Base-by-base conservation (phyloP, 768 basidiomycete species). In the Tricholoma terreum region DNA sequence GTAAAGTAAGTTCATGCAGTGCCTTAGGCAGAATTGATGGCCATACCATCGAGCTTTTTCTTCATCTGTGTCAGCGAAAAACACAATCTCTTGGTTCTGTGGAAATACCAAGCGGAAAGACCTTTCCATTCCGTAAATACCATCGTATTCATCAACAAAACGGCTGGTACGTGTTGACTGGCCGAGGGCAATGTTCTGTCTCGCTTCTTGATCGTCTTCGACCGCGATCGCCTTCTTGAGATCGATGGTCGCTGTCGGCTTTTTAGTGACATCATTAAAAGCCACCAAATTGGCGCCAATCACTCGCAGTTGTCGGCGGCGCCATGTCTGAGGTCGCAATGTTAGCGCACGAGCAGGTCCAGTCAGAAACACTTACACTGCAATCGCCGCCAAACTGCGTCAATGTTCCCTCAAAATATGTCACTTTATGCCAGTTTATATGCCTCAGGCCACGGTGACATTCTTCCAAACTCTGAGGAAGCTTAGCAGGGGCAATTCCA, bases 371-470 rank as follows among this genome's bases (percentile, higher is more conserved):
- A 77, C 91, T 68, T 72, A 97, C 95, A 59, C 76, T 80, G 69
- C 94, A 97, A 68, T 96, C 96, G 9, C 95, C 96, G 14, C 96
- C 96, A 60, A 80, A 84, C 76, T 98, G 96, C 12, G 96, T 98
- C 61, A 98, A 72, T 0, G 85, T 87, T 24, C 96, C 94, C 71
- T 97, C 90, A 72, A 91, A 92, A 72, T 96, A 95, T 19, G 93
- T 92, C 61, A 89, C 83, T 75, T 95, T 94, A 67, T 96, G 94
- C 94, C 94, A 97, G 35, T 89, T 87, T 55, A 93, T 86, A 65
- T 95, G 89, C 58, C 92, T 78, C 61, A 98, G 75, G 1, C 96
- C 95, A 12, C 91, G 84, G 63, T 88, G 81, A 64, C 92, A 95
- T 66, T 98, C 96, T 54, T 98, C 95, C 63, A 98, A 76, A 65